Conservation (phyloP, 345 rosid species). For the Eucalyptus paniculata region DNA sequence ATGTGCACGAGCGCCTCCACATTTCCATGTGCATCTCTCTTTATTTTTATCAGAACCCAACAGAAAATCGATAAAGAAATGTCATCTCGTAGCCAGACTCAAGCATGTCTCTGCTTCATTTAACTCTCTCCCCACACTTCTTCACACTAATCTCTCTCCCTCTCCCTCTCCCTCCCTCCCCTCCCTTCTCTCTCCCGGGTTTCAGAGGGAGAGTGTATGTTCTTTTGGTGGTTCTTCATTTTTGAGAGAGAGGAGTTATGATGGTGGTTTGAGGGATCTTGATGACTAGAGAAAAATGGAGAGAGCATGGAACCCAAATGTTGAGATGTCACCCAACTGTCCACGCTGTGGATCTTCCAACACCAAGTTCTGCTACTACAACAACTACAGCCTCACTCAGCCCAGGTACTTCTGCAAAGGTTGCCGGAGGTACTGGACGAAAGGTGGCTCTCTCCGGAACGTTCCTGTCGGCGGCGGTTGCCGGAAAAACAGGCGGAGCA, state of each 20-base stretch:
- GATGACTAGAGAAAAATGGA: slow-evolving; percentile 17
- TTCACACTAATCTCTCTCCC: background rate
- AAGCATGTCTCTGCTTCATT: background rate
- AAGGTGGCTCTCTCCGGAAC: slow-evolving; percentile 47
- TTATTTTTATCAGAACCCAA: background rate
- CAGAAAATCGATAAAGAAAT: background rate
- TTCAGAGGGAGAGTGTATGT: background rate
- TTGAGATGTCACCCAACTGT: slow-evolving; percentile 39
- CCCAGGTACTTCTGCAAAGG: slow-evolving; percentile 63
- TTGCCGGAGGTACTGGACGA: slow-evolving; percentile 61
- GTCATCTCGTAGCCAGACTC: background rate
- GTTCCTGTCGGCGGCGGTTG: slow-evolving; percentile 57
- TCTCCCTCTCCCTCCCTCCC: background rate
- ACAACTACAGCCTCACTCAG: slow-evolving; percentile 58
- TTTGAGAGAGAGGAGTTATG: background rate
- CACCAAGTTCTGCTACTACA: slow-evolving; percentile 61
- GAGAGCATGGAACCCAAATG: slow-evolving; percentile 30
- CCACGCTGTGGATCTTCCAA: slow-evolving; percentile 55
- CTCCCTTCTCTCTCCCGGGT: background rate
- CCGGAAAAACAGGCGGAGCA: slow-evolving; percentile 38
- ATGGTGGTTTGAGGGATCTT: background rate
- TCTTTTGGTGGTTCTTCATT: background rate
- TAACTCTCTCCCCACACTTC: background rate
- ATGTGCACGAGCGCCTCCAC: slow-evolving; percentile 7
- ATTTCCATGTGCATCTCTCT: slow-evolving; percentile 2